These are phyloP conservation scores for Sphenostylis stenocarpa DNA, from an alignment of 306 rosid species.

Conservation along the genomic window DNA sequence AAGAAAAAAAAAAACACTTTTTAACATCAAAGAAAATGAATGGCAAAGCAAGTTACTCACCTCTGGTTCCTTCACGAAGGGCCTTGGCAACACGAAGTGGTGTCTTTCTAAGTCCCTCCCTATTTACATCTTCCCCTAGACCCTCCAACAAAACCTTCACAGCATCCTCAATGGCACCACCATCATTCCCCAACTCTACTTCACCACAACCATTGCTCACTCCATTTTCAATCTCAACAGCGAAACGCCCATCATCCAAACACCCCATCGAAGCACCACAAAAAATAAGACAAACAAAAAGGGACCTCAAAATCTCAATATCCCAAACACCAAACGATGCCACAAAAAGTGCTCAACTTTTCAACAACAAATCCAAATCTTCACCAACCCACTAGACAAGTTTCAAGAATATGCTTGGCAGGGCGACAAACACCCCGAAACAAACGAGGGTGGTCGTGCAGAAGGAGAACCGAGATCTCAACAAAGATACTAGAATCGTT, in stretches of 20 bases:
- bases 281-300: neutral
- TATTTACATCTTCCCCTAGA: constrained; percentile 76
- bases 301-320: neutral
- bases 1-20: neutral
- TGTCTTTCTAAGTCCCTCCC: constrained; percentile 86
- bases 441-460: neutral
- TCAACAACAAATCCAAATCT: neutral
- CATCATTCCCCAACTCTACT: constrained; percentile 45
- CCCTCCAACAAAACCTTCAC: constrained; percentile 82
- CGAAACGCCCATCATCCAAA: constrained; percentile 70
- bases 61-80: constrained; percentile 89
- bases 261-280: constrained; percentile 64
- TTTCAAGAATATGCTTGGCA: neutral
- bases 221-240: constrained; percentile 65
- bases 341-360: neutral
- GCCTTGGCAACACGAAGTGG: constrained; percentile 97
- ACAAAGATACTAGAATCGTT: neutral
- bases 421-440: constrained; percentile 17
- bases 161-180: constrained; percentile 66
- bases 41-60: constrained; percentile 48
- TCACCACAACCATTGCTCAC: constrained; percentile 41
- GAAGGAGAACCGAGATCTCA: neutral
- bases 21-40: neutral
- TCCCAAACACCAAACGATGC: neutral
- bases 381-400: neutral